Evolutionary conservation across 768 basidiomycete genomes (phyloP), one percentile per base, ranked within the genome.

Genomic region (Pisolithus albus): DNA sequence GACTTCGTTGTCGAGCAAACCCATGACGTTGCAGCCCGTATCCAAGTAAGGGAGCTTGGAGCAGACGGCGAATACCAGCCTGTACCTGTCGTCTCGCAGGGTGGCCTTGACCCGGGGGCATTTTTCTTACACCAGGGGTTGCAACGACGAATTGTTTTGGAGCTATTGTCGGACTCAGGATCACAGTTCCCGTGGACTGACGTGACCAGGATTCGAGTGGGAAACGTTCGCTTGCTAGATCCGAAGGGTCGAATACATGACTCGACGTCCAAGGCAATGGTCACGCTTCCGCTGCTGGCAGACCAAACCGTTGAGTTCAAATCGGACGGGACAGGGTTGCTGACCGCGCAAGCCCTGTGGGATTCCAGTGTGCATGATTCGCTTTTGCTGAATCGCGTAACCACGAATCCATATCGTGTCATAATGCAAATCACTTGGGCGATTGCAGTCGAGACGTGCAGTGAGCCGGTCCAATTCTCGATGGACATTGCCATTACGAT

Each of bases 301-400:
- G 82, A 88, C 18, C 86, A 88, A 69, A 65, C 62, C 1, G 71
- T 91, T 19, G 82, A 88, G 56, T 92, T 88, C 73, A 83, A 75
- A 59, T 76, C 86, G 1, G 93, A 97, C 67, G 94, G 95, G 3
- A 89, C 88, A 7, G 84, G 89, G 10, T 64, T 67, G 7, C 66
- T 97, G 42, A 70, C 76, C 19, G 84, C 82, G 8, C 80, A 83
- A 50, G 86, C 86, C 1, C 74, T 88, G 6, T 98, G 95, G 94
- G 96, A 99, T 69, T 92, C 91, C 1, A 92, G 92, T 52, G 71
- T 90, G 11, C 96, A 97, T 65, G 83, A 91, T 58, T 92, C 91
- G 11, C 65, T 82, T 15, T 71, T 94, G 41, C 76, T 99, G 54
- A 95, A 99, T 65, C 81, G 85, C 24, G 84, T 92, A 37, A 95